Conservation (phyloP, 768 basidiomycete species). For the Leccinellum rugosiceps region DNA sequence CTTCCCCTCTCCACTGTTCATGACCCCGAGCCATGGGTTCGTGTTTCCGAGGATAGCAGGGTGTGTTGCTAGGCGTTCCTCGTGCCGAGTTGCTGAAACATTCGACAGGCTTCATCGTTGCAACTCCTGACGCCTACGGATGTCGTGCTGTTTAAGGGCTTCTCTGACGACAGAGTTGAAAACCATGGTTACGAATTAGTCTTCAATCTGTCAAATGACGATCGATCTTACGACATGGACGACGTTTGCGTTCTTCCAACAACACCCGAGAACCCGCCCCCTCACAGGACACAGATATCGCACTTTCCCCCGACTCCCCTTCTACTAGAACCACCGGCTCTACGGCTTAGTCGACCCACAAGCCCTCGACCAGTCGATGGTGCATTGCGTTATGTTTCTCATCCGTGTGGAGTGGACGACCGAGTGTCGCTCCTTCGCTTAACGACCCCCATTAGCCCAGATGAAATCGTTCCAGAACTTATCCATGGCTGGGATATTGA, state of each 20-base stretch:
- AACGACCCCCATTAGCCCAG: constrained; percentile 36
- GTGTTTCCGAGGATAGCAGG: constrained; percentile 15
- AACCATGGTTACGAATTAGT: constrained; percentile 6
- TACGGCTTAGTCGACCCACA: not conserved
- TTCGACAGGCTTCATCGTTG: constrained; percentile 12
- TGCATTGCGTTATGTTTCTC: constrained; percentile 25
- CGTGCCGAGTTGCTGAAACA: constrained; percentile 8
- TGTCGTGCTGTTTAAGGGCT: constrained; percentile 7
- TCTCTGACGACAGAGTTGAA: not conserved
- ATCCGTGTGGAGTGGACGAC: constrained; percentile 41
- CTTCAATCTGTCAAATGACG: constrained; percentile 4
- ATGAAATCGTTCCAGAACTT: constrained; percentile 18
- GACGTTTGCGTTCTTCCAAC: constrained; percentile 23
- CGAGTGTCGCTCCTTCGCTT: constrained; percentile 33
- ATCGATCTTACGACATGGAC: constrained; percentile 3
- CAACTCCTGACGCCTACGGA: constrained; percentile 20
- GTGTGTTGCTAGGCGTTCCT: constrained; percentile 6
- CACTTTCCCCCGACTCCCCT: not conserved
- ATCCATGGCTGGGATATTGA: constrained; percentile 29
- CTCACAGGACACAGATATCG: not conserved
- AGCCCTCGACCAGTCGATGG: not conserved
- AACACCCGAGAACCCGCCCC: constrained; percentile 32
- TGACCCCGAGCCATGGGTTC: constrained; percentile 16
- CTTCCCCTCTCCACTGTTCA: constrained; percentile 13
- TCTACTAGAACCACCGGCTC: not conserved